Percentiles rank a stretch among this genome's conserved stretches.
These are phyloP conservation scores for Amylostereum chailletii DNA, from an alignment of 1,284 basidiomycete species.

Conservation along the genomic window DNA sequence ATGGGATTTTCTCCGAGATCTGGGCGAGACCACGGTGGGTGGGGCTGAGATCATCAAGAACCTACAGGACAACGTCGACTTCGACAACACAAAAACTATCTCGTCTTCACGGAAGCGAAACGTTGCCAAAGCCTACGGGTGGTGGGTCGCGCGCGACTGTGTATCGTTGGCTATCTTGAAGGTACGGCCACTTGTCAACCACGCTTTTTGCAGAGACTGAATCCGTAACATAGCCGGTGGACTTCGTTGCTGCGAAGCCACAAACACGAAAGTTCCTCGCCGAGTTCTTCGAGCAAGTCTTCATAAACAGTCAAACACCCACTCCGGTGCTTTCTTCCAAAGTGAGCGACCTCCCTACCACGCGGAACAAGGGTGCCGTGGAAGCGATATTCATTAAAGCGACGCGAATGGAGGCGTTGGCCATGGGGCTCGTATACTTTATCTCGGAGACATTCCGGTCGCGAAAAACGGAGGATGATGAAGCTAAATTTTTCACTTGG, in stretches of 20 bases:
- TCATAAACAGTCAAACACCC: constrained; percentile 65
- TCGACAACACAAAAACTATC: constrained; percentile 37
- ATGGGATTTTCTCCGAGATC: constrained; percentile 94
- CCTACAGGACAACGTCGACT: constrained; percentile 38
- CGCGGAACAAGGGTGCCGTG: constrained; percentile 49
- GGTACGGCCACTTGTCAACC: constrained; percentile 30
- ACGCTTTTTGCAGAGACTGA: not conserved
- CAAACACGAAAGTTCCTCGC: constrained; percentile 59
- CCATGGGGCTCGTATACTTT: constrained; percentile 65
- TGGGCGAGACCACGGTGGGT: constrained; percentile 81
- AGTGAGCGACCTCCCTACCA: constrained; percentile 27
- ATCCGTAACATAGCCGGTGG: constrained; percentile 56
- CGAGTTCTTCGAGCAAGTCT: constrained; percentile 58
- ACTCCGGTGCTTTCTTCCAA: constrained; percentile 49
- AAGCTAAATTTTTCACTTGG: constrained; percentile 50
- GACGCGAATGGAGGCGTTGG: constrained; percentile 47
- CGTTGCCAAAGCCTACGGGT: constrained; percentile 72
- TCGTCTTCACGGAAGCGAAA: constrained; percentile 54
- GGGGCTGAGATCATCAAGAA: constrained; percentile 72
- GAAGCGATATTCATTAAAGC: constrained; percentile 71
- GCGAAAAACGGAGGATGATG: constrained; percentile 27
- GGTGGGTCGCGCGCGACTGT: constrained; percentile 75
- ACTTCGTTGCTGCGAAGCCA: constrained; percentile 68
- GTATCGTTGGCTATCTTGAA: constrained; percentile 75
- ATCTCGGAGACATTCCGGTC: constrained; percentile 40